These are phyloP conservation scores for Paraphaeosphaeria sporulosa DNA, from an alignment of 2,329 filamentous ascomycete genomes.

Conservation along the genomic window DNA sequence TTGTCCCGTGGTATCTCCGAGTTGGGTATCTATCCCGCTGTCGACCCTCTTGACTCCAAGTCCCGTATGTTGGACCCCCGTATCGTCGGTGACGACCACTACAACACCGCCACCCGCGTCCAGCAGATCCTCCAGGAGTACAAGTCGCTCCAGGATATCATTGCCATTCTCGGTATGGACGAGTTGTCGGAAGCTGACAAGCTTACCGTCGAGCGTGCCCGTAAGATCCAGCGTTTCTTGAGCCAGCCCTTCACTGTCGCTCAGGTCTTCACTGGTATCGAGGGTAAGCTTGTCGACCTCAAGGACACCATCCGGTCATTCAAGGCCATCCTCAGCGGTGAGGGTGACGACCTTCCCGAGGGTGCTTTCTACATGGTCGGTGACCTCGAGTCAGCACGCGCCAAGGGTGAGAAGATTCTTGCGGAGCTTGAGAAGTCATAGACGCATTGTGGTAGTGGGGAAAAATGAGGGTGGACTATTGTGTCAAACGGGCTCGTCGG, in stretches of 20 bases:
- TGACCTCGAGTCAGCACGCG: constrained; percentile 88
- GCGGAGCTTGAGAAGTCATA: constrained; percentile 78
- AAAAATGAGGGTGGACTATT: constrained; percentile 44
- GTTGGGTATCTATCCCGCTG: constrained; percentile 99
- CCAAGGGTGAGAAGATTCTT: constrained; percentile 99
- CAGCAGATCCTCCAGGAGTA: constrained; percentile 99
- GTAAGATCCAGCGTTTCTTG: constrained; percentile 99
- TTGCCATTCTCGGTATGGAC: constrained; percentile 99
- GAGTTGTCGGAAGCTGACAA: constrained; percentile 99
- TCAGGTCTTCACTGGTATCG: constrained; percentile 88
- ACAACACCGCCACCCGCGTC: constrained; percentile 90
- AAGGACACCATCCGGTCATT: constrained; percentile 98
- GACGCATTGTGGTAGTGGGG: constrained; percentile 38
- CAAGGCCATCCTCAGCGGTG: constrained; percentile 95
- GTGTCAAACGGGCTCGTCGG: constrained; percentile 41
- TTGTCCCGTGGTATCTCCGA: constrained; percentile 99
- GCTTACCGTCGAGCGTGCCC: constrained; percentile 99
- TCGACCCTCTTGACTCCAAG: constrained; percentile 99
- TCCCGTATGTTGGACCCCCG: constrained; percentile 99
- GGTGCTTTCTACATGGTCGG: constrained; percentile 97
- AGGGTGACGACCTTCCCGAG: constrained; percentile 95
- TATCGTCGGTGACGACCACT: constrained; percentile 98
- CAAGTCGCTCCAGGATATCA: constrained; percentile 99
- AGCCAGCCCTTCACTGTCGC: constrained; percentile 96
- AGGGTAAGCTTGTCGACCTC: constrained; percentile 95